These are phyloP conservation scores for Aspergillus biplanus DNA, from an alignment of 495 filamentous ascomycete species.

Conservation along the genomic window DNA sequence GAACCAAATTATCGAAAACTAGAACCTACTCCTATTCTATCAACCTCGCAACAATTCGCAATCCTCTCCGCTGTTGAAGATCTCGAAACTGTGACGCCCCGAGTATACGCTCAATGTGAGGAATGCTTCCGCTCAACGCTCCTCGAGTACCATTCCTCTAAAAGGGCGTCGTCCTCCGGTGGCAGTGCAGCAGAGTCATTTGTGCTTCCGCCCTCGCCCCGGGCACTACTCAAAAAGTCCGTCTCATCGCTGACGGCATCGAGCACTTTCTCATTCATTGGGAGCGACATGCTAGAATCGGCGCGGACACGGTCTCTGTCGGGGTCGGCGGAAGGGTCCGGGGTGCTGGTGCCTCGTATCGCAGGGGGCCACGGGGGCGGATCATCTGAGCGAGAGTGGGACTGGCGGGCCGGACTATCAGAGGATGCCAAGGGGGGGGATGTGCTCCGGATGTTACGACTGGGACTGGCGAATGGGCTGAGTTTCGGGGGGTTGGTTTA, in stretches of 20 bases:
- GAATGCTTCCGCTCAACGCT: slow-evolving; percentile 65
- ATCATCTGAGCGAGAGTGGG: slow-evolving; percentile 67
- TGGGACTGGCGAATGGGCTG: slow-evolving; percentile 70
- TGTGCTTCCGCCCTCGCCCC: slow-evolving; percentile 52
- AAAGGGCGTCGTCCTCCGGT: slow-evolving; percentile 44
- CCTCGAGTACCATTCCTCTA: slow-evolving; percentile 50
- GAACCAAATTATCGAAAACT: background rate
- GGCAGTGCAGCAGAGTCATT: slow-evolving; percentile 33
- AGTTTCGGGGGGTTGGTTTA: slow-evolving; percentile 37
- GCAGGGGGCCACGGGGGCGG: slow-evolving; percentile 41
- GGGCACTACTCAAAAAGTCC: slow-evolving; percentile 68
- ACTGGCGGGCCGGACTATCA: slow-evolving; percentile 73
- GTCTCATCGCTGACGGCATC: slow-evolving; percentile 57
- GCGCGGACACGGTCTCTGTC: slow-evolving; percentile 50
- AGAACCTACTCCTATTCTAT: slow-evolving; percentile 44
- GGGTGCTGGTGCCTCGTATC: slow-evolving; percentile 53
- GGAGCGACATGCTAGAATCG: slow-evolving; percentile 68
- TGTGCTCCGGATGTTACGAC: slow-evolving; percentile 69
- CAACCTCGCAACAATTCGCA: slow-evolving; percentile 68
- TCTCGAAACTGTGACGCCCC: slow-evolving; percentile 70
- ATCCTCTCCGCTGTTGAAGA: slow-evolving; percentile 84
- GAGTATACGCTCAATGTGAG: slow-evolving; percentile 71
- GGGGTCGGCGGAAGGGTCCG: slow-evolving; percentile 56
- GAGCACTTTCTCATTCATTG: slow-evolving; percentile 69
- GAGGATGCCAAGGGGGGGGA: slow-evolving; percentile 63